Percentiles rank a stretch among this genome's conserved stretches.
These are phyloP conservation scores for Leishmania gerbilli DNA, from an alignment of 208 protist species.

Conservation along the genomic window DNA sequence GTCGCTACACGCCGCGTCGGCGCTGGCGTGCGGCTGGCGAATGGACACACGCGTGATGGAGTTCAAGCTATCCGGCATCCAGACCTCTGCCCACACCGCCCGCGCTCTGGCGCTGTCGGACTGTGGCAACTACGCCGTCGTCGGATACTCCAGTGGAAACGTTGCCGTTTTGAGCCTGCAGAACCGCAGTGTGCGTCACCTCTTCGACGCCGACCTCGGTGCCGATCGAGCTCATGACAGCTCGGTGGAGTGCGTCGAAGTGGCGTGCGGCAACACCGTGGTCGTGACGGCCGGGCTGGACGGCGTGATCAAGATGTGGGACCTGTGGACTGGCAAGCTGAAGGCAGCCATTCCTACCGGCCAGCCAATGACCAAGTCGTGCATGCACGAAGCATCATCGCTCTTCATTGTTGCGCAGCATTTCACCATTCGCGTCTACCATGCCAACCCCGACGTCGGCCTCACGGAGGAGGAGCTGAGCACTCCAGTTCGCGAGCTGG, in stretches of 20 bases:
- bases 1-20: slow-evolving; percentile 72
- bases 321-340: slow-evolving; percentile 49
- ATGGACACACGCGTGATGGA: slow-evolving; percentile 82
- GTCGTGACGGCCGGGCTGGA: slow-evolving; percentile 81
- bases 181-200: slow-evolving; percentile 73
- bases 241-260: slow-evolving; percentile 80
- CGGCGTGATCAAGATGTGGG: slow-evolving; percentile 79
- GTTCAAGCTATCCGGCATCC: slow-evolving; percentile 79
- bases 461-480: slow-evolving; percentile 37
- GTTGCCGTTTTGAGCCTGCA: slow-evolving; percentile 74
- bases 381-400: slow-evolving; percentile 67
- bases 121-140: slow-evolving; percentile 89
- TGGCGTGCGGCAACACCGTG: slow-evolving; percentile 72
- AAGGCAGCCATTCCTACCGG: slow-evolving; percentile 40
- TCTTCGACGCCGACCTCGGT: slow-evolving; percentile 59
- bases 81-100: slow-evolving; percentile 70
- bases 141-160: slow-evolving; percentile 89
- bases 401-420: slow-evolving; percentile 82
- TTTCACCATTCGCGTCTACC: slow-evolving; percentile 72
- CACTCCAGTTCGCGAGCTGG: slow-evolving; percentile 72
- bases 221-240: slow-evolving; percentile 53
- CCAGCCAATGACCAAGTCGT: slow-evolving; percentile 72
- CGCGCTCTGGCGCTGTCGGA: slow-evolving; percentile 74
- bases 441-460: slow-evolving; percentile 71
- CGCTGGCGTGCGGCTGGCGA: slow-evolving; percentile 79